phyloP scores from a whole-genome alignment of 1,139 yeast species.

The Geotrichum candidum region DNA sequence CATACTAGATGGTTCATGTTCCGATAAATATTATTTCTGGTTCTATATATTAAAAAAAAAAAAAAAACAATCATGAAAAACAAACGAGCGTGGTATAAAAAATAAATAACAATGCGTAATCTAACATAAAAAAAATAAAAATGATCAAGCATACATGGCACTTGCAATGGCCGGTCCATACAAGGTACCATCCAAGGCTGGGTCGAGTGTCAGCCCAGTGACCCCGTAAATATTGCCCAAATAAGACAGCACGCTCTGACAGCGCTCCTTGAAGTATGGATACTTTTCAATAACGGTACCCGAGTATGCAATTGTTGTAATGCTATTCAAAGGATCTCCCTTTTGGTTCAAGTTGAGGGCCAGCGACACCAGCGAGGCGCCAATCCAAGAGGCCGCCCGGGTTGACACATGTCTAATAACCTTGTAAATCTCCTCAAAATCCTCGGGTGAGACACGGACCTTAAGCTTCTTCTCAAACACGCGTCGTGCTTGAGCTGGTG shows the following conservation, averaged over 20 bases:
- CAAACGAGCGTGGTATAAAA: not conserved
- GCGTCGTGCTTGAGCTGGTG: not conserved
- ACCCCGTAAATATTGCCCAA: conserved; percentile 24
- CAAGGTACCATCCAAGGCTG: conserved; percentile 29
- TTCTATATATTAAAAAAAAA: not conserved
- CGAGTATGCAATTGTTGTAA: conserved; percentile 62
- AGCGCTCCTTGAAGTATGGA: conserved; percentile 64
- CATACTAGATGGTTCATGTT: not conserved
- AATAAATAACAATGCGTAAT: not conserved
- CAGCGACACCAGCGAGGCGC: conserved; percentile 63
- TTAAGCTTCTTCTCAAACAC: not conserved
- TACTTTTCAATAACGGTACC: conserved; percentile 86
- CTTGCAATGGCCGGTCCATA: conserved; percentile 33
- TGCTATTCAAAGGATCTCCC: conserved; percentile 27
- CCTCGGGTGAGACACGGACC: not conserved
- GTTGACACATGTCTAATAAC: conserved; percentile 43
- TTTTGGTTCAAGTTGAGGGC: conserved; percentile 7
- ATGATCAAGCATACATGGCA: conserved; percentile 24
- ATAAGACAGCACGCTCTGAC: conserved; percentile 28
- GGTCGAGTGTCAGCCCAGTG: conserved; percentile 20
- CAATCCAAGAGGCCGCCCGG: conserved; percentile 75
- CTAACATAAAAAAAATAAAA: not conserved
- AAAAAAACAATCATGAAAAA: not conserved
- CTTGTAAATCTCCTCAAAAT: not conserved
- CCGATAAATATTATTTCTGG: not conserved